Conservation (phyloP, 495 filamentous ascomycete species). For the Aspergillus coremiiformis region DNA sequence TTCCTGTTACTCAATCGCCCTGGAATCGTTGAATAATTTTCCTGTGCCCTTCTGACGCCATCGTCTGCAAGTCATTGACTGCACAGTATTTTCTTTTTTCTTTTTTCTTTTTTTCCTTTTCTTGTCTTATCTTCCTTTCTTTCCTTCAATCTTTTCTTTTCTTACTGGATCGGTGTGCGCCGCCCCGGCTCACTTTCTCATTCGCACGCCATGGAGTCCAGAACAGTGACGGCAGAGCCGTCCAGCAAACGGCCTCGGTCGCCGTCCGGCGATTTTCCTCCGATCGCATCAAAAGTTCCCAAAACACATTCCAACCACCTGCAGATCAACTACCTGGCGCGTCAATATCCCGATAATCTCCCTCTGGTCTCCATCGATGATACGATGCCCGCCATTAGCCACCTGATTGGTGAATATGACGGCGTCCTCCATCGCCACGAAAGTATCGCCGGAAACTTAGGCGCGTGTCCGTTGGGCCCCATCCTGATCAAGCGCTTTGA, state of each 20-base stretch:
- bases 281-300: conserved; percentile 43
- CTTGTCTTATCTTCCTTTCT: neutral
- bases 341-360: conserved; percentile 53
- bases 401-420: conserved; percentile 69
- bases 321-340: conserved; percentile 77
- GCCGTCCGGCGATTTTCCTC: conserved; percentile 41
- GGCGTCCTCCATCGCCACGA: conserved; percentile 79
- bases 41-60: neutral
- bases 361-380: conserved; percentile 55
- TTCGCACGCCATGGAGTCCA: conserved; percentile 34
- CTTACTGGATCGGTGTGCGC: no score
- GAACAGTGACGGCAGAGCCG: conserved; percentile 29
- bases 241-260: conserved; percentile 56
- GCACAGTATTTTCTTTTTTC: conserved; percentile 11
- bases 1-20: conserved; percentile 17
- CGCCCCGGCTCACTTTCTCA: conserved; percentile 1
- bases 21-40: neutral
- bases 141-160: no score
- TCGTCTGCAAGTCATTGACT: conserved; percentile 10
- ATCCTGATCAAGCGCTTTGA: conserved; percentile 81
- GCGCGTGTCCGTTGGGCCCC: conserved; percentile 73
- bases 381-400: conserved; percentile 53
- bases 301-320: conserved; percentile 52
- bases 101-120: conserved; percentile 7
- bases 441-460: conserved; percentile 76